Conservation (phyloP, 2,329 filamentous ascomycete species). For the Zasmidium citrigriseum region DNA sequence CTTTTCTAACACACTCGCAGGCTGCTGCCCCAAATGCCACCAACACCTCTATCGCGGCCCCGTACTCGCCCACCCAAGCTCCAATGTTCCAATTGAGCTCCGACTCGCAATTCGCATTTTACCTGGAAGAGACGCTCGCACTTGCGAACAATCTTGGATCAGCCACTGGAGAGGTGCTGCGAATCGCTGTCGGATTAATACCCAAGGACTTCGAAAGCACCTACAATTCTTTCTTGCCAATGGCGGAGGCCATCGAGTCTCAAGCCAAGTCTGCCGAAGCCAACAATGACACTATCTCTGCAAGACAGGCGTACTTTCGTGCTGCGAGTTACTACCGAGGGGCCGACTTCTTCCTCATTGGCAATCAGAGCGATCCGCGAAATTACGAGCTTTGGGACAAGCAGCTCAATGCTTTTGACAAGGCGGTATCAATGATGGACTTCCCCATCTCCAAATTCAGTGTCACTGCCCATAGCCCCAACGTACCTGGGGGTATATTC, state of each 20-base stretch:
- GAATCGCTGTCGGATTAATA: slow-evolving; percentile 29
- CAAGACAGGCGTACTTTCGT: slow-evolving; percentile 33
- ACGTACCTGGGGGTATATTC: slow-evolving; percentile 1
- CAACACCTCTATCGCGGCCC: slow-evolving; percentile 4
- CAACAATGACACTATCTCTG: slow-evolving; percentile 1
- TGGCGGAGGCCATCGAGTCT: slow-evolving; percentile 8
- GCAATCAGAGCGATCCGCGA: slow-evolving; percentile 43
- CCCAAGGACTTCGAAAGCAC: slow-evolving; percentile 17
- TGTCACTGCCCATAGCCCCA: slow-evolving; percentile 6
- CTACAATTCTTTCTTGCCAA: slow-evolving; percentile 10
- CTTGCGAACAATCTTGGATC: slow-evolving; percentile 25
- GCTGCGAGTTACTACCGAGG: slow-evolving; percentile 46
- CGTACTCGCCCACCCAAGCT: slow-evolving; percentile 13
- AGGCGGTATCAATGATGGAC: slow-evolving; percentile 39
- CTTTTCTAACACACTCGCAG: too few relatives aligned
- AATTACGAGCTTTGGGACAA: slow-evolving; percentile 42
- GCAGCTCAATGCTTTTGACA: slow-evolving; percentile 41
- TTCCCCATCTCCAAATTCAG: slow-evolving; percentile 18
- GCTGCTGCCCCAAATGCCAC: too few relatives aligned
- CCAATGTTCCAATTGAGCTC: slow-evolving; percentile 17
- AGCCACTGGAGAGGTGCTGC: slow-evolving; percentile 38
- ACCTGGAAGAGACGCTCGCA: slow-evolving; percentile 8
- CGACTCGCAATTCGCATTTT: slow-evolving; percentile 16
- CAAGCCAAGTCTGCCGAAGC: slow-evolving; percentile 1
- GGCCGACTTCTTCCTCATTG: slow-evolving; percentile 47